These are phyloP conservation scores for Annona cherimola DNA, from an alignment of 164 flowering plant species.

Conservation along the genomic window DNA sequence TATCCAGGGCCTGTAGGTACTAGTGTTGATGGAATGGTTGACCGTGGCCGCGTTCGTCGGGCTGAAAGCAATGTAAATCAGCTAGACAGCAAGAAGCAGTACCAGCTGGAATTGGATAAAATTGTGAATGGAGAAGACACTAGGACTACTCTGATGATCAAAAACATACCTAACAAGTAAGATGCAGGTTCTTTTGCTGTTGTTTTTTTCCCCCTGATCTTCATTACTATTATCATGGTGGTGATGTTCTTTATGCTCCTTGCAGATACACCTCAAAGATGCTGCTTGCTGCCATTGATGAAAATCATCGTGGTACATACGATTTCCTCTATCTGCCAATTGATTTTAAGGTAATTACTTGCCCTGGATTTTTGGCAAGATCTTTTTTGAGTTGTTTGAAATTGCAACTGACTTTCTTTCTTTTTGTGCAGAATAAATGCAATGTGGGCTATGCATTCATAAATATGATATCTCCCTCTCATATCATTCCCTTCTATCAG, in stretches of 20 bases:
- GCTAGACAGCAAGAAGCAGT: constrained; percentile 69
- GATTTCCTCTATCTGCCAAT: constrained; percentile 96
- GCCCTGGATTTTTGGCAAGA: background rate
- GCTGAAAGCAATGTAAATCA: constrained; percentile 55
- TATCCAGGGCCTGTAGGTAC: constrained; percentile 37
- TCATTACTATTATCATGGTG: background rate
- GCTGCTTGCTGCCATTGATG: constrained; percentile 87
- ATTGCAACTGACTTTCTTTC: constrained; percentile 15
- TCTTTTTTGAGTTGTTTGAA: background rate
- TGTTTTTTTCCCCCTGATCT: background rate
- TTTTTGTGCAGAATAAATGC: constrained; percentile 81
- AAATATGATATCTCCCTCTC: constrained; percentile 85
- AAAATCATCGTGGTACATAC: constrained; percentile 68
- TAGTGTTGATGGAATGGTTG: constrained; percentile 47
- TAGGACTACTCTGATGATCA: constrained; percentile 90
- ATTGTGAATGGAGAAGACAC: constrained; percentile 73
- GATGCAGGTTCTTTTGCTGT: constrained; percentile 10
- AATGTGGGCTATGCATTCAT: constrained; percentile 98
- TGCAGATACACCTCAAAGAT: constrained; percentile 81
- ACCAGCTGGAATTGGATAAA: constrained; percentile 88
- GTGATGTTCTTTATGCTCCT: constrained; percentile 8
- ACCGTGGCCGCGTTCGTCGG: constrained; percentile 59
- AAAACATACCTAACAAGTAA: constrained; percentile 95
- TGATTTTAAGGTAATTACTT: constrained; percentile 75
- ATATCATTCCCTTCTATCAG: constrained; percentile 78